Percentiles rank a stretch among this genome's conserved stretches.
Conservation (phyloP, 2,329 filamentous ascomycete species). For the Trichoderma guizhouense region DNA sequence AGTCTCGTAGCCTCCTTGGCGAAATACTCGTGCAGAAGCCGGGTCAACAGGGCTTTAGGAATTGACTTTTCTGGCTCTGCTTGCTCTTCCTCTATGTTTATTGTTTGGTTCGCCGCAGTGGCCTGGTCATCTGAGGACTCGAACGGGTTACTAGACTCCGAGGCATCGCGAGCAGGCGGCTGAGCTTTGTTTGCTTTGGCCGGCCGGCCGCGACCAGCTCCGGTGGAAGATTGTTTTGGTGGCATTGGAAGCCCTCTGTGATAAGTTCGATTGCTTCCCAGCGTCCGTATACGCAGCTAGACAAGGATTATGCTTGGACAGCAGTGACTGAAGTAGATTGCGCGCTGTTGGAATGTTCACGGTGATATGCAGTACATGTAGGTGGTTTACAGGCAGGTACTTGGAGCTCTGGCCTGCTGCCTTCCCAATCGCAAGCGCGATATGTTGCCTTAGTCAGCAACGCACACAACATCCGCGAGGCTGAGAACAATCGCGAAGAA, state of each 20-base stretch:
- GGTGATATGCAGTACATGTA: neutral
- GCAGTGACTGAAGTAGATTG: neutral
- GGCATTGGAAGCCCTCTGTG: slow-evolving; percentile 35
- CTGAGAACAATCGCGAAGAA: neutral
- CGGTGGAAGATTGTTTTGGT: slow-evolving; percentile 38
- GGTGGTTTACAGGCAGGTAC: neutral
- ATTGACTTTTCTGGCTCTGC: slow-evolving; percentile 50
- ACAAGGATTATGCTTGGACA: neutral
- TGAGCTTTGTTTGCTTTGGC: slow-evolving; percentile 29
- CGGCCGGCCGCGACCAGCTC: slow-evolving; percentile 37
- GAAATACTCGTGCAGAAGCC: slow-evolving; percentile 77
- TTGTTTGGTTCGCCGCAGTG: slow-evolving; percentile 23
- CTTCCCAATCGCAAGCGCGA: neutral
- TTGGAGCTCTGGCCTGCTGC: neutral
- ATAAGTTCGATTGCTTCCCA: neutral
- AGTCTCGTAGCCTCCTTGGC: slow-evolving; percentile 68
- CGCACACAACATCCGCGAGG: neutral
- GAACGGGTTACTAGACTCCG: slow-evolving; percentile 35
- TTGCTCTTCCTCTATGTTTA: slow-evolving; percentile 30
- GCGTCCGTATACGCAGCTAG: neutral
- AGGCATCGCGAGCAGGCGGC: slow-evolving; percentile 25
- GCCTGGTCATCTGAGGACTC: slow-evolving; percentile 34
- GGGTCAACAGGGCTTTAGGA: slow-evolving; percentile 69
- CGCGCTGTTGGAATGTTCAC: neutral
- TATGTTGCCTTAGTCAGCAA: neutral